Evolutionary conservation across 2,329 filamentous ascomycete genomes (phyloP), one percentile per base, ranked within the genome.

Genomic region (Fusarium sulawesiense): DNA sequence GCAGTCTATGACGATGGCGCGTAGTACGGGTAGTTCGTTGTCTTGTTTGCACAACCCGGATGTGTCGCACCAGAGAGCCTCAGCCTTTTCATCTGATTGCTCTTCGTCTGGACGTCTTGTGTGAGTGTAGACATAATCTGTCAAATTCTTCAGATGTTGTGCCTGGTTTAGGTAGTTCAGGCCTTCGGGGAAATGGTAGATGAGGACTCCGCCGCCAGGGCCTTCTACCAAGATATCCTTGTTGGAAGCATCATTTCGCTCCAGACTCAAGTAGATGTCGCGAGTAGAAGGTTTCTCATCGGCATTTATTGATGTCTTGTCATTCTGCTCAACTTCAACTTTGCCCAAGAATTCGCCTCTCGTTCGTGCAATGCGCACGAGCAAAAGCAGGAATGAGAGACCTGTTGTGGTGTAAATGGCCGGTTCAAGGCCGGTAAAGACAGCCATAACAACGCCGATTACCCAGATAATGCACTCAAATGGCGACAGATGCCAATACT

Each of bases 401-500:
- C 72, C 78, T 9, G 86, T 80, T 7, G 84, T 85, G 3, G 80
- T 76, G 63, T 87, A 87, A 46, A 87, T 86, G 8, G 83, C 83
- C 7, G 81, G 81, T 67, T 87, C 85, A 12, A 87, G 83, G 5
- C 80, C 81, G 12, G 82, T 80, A 68, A 87, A 86, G 34, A 86
- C 75, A 37, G 83, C 83, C n/a, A 85, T 72, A 14, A 92, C 78
- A 9, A 94, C 91, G 73, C 92, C 91, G 30, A 87, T 84, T 62
- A 94, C 88, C 86, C 93, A 95, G 74, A 94, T 92, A 45, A 91
- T 64, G 1, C 92, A 87, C 75, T 95, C 92, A 0, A 93, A 74
- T 0, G 92, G 92, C 1, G 91, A 92, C 0, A 93, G 87, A 44
- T 88, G 85, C 92, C 92, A 94, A 81, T 93, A 94, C 64, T 91